Conservation (phyloP, 108 stramenopile species). For the Skeletonema menzelii region DNA sequence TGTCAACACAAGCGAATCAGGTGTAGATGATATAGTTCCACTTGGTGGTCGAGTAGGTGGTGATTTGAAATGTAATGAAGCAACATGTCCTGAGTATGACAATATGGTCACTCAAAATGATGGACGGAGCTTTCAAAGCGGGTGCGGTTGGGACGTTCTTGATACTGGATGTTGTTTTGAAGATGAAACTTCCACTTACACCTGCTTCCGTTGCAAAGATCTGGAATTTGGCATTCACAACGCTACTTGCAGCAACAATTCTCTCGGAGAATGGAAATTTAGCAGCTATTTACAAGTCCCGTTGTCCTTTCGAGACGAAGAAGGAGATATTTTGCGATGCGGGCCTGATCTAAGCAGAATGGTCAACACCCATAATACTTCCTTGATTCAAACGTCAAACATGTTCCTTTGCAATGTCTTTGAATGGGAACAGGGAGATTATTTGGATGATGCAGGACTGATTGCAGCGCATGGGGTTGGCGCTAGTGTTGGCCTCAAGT, state of each 20-base stretch:
- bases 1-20: slow-evolving; percentile 24
- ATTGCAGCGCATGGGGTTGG: slow-evolving; percentile 26
- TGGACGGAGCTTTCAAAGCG: slow-evolving; percentile 69
- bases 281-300: slow-evolving; percentile 18
- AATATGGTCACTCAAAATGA: slow-evolving; percentile 54
- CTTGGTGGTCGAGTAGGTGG: slow-evolving; percentile 69
- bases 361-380: not conserved
- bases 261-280: slow-evolving; percentile 21
- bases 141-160: slow-evolving; percentile 76
- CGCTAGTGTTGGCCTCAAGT: slow-evolving; percentile 32
- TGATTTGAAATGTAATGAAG: slow-evolving; percentile 44
- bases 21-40: slow-evolving; percentile 22
- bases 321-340: slow-evolving; percentile 38
- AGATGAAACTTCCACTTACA: slow-evolving; percentile 8
- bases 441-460: slow-evolving; percentile 65
- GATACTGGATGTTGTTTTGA: slow-evolving; percentile 78
- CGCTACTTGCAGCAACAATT: slow-evolving; percentile 27
- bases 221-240: slow-evolving; percentile 23
- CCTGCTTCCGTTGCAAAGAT: slow-evolving; percentile 38
- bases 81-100: slow-evolving; percentile 52
- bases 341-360: slow-evolving; percentile 43
- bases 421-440: slow-evolving; percentile 83
- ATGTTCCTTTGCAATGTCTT: slow-evolving; percentile 66
- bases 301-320: slow-evolving; percentile 18
- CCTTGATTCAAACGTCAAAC: slow-evolving; percentile 36